Evolutionary conservation across 139 green algal species (phyloP), one percentile per base, ranked within the genome.

Genomic region (Chlamydomonas asymmetrica): DNA sequence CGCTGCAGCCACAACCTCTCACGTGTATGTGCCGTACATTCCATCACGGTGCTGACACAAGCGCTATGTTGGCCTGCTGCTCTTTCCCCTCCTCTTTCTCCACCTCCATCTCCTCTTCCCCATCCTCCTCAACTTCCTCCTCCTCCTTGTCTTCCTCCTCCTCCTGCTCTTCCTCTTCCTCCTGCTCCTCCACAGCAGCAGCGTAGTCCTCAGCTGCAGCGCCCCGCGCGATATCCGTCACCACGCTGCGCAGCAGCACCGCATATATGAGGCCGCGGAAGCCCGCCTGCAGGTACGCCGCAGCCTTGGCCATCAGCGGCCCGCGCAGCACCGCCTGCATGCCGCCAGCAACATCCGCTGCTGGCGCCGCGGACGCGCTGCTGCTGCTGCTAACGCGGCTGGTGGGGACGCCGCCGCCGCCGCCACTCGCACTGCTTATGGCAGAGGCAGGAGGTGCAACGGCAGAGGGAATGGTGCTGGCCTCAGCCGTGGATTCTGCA

Each of bases 211-310:
- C 56, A 2, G 49, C 49, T 7, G 8, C 37, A 40, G 40, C 57
- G 31, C 72, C 39, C 66, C 54, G 56, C 18, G 62, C 75, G 45
- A 81, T 76, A 23, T 62, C 25, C 2, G 34, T 63, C 25, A 82
- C 75, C 50, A 82, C 62, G 37, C 66, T 41, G 31, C 76, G 59
- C 68, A 82, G 39, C 45, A 82, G 49, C 39, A 82, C 76, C 23
- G 67, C 60, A 8, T 82, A 82, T 32, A 82, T n/a, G 37, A 82
- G 49, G 9, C 76, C 76, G 40, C 73, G 59, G 67, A 73, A 76
- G n/a, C 67, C 48, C 2, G 2, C 31, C 60, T 67, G 45, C 60
- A 82, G 49, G 2, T 34, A 35, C 25, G n/a, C 31, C 0, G 22
- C 29, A 0, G 76, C 67, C 31, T 68, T 8, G 37, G 18, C 9